Conservation (phyloP, 257 asterid genomes). For the Phtheirospermum japonicum region DNA sequence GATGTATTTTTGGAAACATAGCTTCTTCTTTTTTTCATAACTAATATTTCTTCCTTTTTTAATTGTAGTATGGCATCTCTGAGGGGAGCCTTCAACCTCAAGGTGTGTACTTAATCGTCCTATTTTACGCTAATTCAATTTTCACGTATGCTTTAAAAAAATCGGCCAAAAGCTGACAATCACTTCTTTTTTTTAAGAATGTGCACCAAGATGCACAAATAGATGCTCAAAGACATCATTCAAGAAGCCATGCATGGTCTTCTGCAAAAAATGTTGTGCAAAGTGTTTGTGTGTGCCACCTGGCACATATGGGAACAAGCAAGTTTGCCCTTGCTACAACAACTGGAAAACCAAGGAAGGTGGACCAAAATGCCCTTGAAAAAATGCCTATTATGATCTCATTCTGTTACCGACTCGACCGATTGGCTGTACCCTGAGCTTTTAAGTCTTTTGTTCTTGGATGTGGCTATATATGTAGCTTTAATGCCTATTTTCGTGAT, state of each 20-base stretch:
- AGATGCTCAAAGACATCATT: slow-evolving; percentile 59
- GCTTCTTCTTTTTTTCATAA: neutral
- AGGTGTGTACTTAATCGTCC: slow-evolving; percentile 34
- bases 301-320: slow-evolving; percentile 67
- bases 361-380: slow-evolving; percentile 66
- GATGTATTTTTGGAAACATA: neutral
- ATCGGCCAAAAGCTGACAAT: neutral
- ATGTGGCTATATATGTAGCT: too few species aligned
- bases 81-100: slow-evolving; percentile 56
- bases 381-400: neutral
- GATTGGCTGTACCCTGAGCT: too few species aligned
- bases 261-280: slow-evolving; percentile 61
- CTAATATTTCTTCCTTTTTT: slow-evolving; percentile 9
- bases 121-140: neutral
- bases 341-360: slow-evolving; percentile 74
- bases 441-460: too few species aligned
- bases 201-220: slow-evolving; percentile 43
- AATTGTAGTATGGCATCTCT: slow-evolving; percentile 46
- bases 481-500: neutral
- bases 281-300: slow-evolving; percentile 67
- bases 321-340: slow-evolving; percentile 71
- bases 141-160: too few species aligned
- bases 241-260: slow-evolving; percentile 76
- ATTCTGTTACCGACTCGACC: neutral
- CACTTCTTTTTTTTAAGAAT: slow-evolving; percentile 37